phyloP scores from a whole-genome alignment of 306 rosid genomes.

The Aeschynomene evenia region DNA sequence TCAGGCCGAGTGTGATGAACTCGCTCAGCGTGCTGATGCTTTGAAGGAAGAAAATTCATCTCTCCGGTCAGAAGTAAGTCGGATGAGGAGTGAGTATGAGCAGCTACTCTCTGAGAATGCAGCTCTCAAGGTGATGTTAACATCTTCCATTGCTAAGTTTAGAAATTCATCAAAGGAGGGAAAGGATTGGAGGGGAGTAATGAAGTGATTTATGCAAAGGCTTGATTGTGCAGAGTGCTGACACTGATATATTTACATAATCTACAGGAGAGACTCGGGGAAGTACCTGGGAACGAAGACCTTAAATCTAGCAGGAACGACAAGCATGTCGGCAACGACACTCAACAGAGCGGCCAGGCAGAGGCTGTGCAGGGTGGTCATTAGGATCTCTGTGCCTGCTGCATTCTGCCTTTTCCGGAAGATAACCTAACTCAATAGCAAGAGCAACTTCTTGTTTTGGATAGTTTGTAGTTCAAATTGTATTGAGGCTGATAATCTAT shows the following conservation, averaged over 20 bases:
- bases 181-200: too few species aligned
- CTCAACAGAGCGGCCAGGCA: constrained; percentile 55
- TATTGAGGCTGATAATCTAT: constrained; percentile 31
- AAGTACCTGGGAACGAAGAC: constrained; percentile 60
- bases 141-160: constrained; percentile 35
- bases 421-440: constrained; percentile 76
- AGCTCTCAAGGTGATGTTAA: constrained; percentile 70
- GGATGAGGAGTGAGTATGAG: constrained; percentile 81
- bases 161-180: too few species aligned
- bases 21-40: constrained; percentile 85
- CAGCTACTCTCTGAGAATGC: constrained; percentile 87
- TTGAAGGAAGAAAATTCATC: constrained; percentile 84
- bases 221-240: too few species aligned
- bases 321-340: constrained; percentile 45
- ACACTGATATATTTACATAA: too few species aligned
- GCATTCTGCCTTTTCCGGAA: constrained; percentile 36
- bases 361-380: constrained; percentile 48
- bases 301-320: constrained; percentile 50
- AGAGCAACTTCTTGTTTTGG: constrained; percentile 49
- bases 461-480: constrained; percentile 58
- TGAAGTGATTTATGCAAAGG: too few species aligned
- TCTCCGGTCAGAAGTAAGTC: constrained; percentile 77
- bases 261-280: constrained; percentile 83
- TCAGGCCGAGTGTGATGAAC: constrained; percentile 96
- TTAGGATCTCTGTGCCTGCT: constrained; percentile 47